Percentiles rank a stretch among this genome's conserved stretches.
These are phyloP conservation scores for Ajuga chamaepitys DNA, from an alignment of 257 asterid genomes.

Conservation along the genomic window DNA sequence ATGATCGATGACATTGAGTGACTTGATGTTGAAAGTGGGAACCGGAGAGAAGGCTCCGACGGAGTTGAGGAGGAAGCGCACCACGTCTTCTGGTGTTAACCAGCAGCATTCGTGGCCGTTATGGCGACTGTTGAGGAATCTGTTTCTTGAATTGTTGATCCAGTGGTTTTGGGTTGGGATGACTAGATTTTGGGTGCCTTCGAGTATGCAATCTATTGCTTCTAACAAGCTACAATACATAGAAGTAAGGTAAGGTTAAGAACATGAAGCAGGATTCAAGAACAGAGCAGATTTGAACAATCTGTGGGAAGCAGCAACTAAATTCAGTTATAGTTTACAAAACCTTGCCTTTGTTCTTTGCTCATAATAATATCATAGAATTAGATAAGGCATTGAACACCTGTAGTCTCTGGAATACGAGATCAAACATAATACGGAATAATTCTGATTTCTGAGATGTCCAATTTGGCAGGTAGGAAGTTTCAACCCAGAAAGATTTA, in stretches of 20 bases:
- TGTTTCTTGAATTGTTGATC: conserved; percentile 37
- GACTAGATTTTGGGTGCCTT: conserved; percentile 73
- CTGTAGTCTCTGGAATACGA: no score
- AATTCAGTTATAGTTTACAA: no score
- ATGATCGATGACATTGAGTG: conserved; percentile 45
- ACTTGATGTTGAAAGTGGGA: conserved; percentile 45
- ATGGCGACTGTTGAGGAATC: conserved; percentile 25
- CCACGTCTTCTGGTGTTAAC: conserved; percentile 71
- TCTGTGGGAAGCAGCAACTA: no score
- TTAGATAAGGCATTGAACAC: no score
- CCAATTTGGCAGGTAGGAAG: not conserved
- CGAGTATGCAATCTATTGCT: conserved; percentile 64
- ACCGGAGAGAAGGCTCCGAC: conserved; percentile 63
- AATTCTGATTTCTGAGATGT: not conserved
- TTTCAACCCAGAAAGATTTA: not conserved
- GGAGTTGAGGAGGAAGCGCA: conserved; percentile 73
- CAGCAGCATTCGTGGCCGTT: conserved; percentile 52
- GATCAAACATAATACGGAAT: no score
- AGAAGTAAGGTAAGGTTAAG: not conserved
- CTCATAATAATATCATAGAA: no score
- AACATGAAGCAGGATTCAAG: not conserved
- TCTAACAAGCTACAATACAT: conserved; percentile 50
- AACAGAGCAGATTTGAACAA: not conserved
- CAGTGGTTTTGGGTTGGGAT: conserved; percentile 49
- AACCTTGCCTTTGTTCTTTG: no score